A percentile compares a stretch with the other conserved stretches of the same genome.
Evolutionary conservation across 345 rosid species (phyloP).

Genomic region (Corchorus olitorius): DNA sequence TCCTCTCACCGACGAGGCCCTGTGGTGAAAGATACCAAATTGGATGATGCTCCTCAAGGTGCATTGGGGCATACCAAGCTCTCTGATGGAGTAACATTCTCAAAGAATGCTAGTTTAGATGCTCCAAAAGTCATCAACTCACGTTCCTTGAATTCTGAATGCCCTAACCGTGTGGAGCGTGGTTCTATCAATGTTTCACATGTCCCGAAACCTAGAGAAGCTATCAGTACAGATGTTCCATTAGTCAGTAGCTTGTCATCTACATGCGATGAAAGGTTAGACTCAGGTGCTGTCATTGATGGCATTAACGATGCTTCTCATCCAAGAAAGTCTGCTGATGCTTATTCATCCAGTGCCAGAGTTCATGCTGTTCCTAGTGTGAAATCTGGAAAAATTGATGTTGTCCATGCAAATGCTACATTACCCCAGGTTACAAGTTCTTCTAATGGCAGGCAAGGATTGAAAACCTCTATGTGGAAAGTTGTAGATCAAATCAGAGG

Average conservation of each 20-base stretch:
- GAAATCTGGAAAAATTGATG: constrained; percentile 39
- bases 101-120: constrained; percentile 27
- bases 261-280: constrained; percentile 33
- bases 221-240: constrained; percentile 22
- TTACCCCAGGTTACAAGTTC: constrained; percentile 32
- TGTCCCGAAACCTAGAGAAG: constrained; percentile 27
- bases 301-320: constrained; percentile 30
- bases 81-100: constrained; percentile 26
- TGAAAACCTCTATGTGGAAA: constrained; percentile 64
- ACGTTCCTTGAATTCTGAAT: constrained; percentile 29
- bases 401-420: constrained; percentile 34
- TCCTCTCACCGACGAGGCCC: constrained; percentile 27
- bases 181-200: constrained; percentile 17
- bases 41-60: constrained; percentile 36
- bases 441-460: constrained; percentile 41
- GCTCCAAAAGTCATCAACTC: constrained; percentile 25
- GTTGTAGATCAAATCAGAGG: constrained; percentile 72
- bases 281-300: constrained; percentile 23
- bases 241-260: constrained; percentile 23
- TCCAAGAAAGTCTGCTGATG: constrained; percentile 36
- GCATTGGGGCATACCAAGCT: constrained; percentile 24
- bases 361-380: constrained; percentile 36
- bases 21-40: constrained; percentile 25
- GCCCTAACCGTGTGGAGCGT: constrained; percentile 8
- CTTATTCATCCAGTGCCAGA: constrained; percentile 31